Base-by-base conservation (phyloP, 768 basidiomycete species). In the Kwoniella europaea region DNA sequence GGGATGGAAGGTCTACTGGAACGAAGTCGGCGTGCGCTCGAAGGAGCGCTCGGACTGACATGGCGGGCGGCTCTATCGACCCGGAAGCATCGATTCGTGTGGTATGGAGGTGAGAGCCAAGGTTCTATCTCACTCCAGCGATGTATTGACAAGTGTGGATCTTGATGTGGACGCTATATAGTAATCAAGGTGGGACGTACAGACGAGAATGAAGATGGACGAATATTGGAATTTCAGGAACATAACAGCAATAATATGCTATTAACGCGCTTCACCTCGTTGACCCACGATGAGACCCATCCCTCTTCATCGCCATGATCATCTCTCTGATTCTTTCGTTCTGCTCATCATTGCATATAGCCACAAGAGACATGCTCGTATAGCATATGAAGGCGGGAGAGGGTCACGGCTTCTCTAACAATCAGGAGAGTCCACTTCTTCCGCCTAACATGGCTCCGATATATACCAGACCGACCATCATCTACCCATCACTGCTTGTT, bases 1-100 rank as follows among this genome's bases (percentile, higher is more conserved):
- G 64, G 41, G 71, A 59, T 20, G 77, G 80, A 9, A 78, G 61
- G 13, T 68, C 66, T 53, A 75, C 72, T 10, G 70, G 71, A 18
- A 41, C 55, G 22, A 59, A 65, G 24, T 65, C 68, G 22, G 67
- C 67, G 29, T 60, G n/a, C 18, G 68, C 63, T 27, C 64, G 72
- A 43, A 50, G 63, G 22, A 66, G 60, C 18, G 62, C 53, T 64
- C 60, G 68, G 3, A 44, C 42, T 27, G 67, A 69, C 46, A 64
- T 64, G 10, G 4, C 24, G 60, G 10, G 15, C 43, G 16, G 35
- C 35, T 35, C 35, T 35, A 35, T 35, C 35, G 35, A 35, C 35
- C 35, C 7, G 35, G 7, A 35, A 7, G 35, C 35, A 35, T 35
- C 6, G 35, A 35, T 35, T 35, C 35, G 35, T 35, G 35, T 35